phyloP scores from a whole-genome alignment of 257 asterid species.

The Solanum bulbocastanum region DNA sequence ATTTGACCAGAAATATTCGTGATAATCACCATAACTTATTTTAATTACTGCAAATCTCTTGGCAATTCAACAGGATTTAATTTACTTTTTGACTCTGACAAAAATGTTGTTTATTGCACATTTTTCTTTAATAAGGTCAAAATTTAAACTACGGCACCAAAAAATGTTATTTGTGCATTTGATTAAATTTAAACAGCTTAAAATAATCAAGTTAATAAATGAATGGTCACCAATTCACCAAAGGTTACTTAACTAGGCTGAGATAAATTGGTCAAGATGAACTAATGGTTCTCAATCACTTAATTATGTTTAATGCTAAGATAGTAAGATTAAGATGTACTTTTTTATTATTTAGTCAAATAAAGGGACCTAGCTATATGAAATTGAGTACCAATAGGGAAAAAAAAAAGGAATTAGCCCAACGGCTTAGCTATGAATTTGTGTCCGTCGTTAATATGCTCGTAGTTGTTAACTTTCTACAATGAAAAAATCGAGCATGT shows the following conservation, averaged over 20 bases:
- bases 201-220: background rate
- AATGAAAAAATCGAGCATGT: background rate
- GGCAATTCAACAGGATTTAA: background rate
- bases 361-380: background rate
- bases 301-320: background rate
- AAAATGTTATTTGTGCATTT: background rate
- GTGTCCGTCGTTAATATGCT: background rate
- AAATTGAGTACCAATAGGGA: background rate
- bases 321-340: background rate
- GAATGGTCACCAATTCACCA: background rate
- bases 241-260: background rate
- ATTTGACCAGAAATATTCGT: background rate
- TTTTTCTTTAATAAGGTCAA: background rate
- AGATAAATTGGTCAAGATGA: background rate
- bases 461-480: no score
- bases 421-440: background rate
- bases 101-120: no score
- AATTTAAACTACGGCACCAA: no score
- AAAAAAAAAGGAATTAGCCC: background rate
- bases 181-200: no score
- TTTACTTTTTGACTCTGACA: no score
- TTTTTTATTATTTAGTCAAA: background rate
- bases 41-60: background rate
- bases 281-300: background rate
- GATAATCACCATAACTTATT: background rate